phyloP scores from a whole-genome alignment of 2,329 filamentous ascomycete genomes.

The Colletotrichum gigasporum region DNA sequence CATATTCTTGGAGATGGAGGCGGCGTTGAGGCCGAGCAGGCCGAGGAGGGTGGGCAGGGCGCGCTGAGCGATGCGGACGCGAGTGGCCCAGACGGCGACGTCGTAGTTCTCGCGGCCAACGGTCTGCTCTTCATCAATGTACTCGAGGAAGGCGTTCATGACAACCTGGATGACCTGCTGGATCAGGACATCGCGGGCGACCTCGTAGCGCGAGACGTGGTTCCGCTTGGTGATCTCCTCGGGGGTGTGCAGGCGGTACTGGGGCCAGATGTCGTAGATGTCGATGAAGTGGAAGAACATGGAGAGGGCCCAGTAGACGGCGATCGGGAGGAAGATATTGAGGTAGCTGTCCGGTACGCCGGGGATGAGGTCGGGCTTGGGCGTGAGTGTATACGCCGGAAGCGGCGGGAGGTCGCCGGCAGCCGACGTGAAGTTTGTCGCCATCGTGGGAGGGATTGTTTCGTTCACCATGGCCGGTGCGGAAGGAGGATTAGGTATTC shows the following conservation, averaged over 20 bases:
- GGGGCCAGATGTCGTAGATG: slow-evolving; percentile 82
- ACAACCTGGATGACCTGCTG: slow-evolving; percentile 91
- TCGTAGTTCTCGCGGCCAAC: slow-evolving; percentile 85
- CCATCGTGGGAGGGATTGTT: slow-evolving; percentile 41
- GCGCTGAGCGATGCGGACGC: slow-evolving; percentile 81
- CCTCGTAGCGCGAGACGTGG: slow-evolving; percentile 84
- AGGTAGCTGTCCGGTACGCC: slow-evolving; percentile 85
- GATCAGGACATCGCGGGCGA: slow-evolving; percentile 88
- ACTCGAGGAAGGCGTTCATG: slow-evolving; percentile 72
- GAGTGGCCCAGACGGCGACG: slow-evolving; percentile 87
- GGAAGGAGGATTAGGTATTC: background rate
- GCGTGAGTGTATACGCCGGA: slow-evolving; percentile 79
- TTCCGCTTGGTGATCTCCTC: slow-evolving; percentile 90
- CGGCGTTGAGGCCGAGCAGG: slow-evolving; percentile 79
- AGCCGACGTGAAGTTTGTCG: slow-evolving; percentile 63
- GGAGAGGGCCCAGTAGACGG: slow-evolving; percentile 90
- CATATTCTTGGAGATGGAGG: slow-evolving; percentile 79
- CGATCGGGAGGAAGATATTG: slow-evolving; percentile 77
- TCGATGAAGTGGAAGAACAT: slow-evolving; percentile 90
- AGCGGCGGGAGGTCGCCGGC: slow-evolving; percentile 80
- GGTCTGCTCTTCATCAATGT: slow-evolving; percentile 78
- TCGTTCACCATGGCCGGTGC: slow-evolving; percentile 50
- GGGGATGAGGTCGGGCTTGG: slow-evolving; percentile 76
- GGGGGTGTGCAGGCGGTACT: slow-evolving; percentile 94
- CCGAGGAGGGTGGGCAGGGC: slow-evolving; percentile 78